These are phyloP conservation scores for Globisporangium polare DNA, from an alignment of 352 stramenopile genomes.

Conservation along the genomic window DNA sequence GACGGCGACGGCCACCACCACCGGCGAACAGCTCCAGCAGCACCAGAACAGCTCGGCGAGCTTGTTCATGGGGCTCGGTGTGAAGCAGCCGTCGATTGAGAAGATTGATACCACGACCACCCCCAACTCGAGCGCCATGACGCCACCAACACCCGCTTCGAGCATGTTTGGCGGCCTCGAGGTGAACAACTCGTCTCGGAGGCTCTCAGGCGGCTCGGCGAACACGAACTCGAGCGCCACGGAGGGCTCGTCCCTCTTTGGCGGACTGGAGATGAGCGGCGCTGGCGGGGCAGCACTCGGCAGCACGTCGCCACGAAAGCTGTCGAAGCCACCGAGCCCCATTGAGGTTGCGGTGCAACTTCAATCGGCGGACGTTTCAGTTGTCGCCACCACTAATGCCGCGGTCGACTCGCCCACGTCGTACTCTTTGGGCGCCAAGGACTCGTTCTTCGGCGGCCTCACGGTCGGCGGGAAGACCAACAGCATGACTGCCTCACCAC, in stretches of 20 bases:
- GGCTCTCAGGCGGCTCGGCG: conserved; percentile 12
- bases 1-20: neutral
- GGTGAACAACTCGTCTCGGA: conserved; percentile 15
- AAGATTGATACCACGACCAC: neutral
- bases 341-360: neutral
- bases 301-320: conserved; percentile 5
- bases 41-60: conserved; percentile 12
- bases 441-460: conserved; percentile 47
- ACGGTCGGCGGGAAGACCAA: neutral
- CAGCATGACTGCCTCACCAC: neutral
- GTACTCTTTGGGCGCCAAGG: conserved; percentile 12
- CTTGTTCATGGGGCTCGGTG: conserved; percentile 29
- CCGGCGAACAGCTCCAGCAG: neutral
- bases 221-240: conserved; percentile 9
- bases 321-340: conserved; percentile 4
- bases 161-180: conserved; percentile 23
- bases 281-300: neutral
- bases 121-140: neutral
- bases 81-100: conserved; percentile 16
- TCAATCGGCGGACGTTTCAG: neutral
- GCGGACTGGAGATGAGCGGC: conserved; percentile 34
- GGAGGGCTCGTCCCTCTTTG: conserved; percentile 26
- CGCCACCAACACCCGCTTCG: neutral
- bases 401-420: conserved; percentile 32
- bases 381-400: neutral